Evolutionary conservation across 176 grass and related monocot genomes (phyloP), one percentile per base, ranked within the genome.

Genomic region (Eragrostis curvula): DNA sequence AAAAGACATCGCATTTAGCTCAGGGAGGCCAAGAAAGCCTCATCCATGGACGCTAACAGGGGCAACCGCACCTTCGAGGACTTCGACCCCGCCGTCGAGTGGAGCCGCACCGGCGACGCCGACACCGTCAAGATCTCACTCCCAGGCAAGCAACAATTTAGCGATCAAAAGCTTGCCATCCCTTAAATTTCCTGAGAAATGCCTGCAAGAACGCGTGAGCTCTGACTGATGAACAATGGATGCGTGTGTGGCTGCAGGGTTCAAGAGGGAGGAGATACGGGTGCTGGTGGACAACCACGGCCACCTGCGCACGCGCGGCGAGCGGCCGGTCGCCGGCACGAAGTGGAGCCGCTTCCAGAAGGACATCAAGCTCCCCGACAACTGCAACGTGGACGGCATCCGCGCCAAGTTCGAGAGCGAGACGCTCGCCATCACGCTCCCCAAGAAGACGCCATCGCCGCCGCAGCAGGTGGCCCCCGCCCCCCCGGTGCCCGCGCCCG

Each of bases 391-490:
- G 12, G 78, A 83, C 25, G 86, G 52, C 42, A 86, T 93, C 85
- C 87, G 87, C 32, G 96, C 93, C 82, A 93, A 90, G 83, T 96
- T 99, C 68, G 89, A 99, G 57, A 85, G 79, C 29, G 89, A 85
- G 44, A 70, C 50, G 7, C 89, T 99, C 79, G 49, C 81, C 52
- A 79, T 99, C 71, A 79, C 55, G 23, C 55, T 99, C 12, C 96
- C 93, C 10, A 98, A 93, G 83, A 60, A 75, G 44, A 14, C 15
- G 39, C 71, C 32, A n/a, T 57, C 56, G 50, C 75, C 68, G 29
- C 32, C 2, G 32, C 32, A 36, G 32, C 44, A 7, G 51, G 5
- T 56, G 16, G 1, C 2, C n/a, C n/a, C n/a, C 32, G 11, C 20
- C 20, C 13, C 6, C 55, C 15, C 74, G 30, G 11, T 3, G 39